Evolutionary conservation across 2,329 filamentous ascomycete genomes (phyloP).

Genomic region (Hypoxylon rubiginosum): DNA sequence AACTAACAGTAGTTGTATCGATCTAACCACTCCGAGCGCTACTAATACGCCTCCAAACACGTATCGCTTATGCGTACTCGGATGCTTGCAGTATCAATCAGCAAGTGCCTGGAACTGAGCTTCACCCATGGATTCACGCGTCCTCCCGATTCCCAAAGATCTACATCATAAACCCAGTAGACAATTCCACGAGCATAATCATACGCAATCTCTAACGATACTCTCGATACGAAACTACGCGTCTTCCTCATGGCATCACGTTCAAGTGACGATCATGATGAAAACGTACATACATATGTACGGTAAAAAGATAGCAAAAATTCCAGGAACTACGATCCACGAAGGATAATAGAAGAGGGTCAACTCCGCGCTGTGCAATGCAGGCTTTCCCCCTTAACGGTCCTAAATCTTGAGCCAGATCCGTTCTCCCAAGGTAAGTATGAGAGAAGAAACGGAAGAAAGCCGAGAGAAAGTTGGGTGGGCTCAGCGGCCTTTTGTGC

Average conservation of each 20-base stretch:
- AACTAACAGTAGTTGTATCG: constrained; percentile 15
- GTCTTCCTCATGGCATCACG: constrained; percentile 61
- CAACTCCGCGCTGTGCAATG: constrained; percentile 68
- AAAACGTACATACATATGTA: no score
- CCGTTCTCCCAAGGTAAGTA: constrained; percentile 65
- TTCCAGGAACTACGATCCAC: constrained; percentile 64
- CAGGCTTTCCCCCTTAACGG: constrained; percentile 61
- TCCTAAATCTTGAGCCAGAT: constrained; percentile 60
- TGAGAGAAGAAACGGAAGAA: constrained; percentile 58
- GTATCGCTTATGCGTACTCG: constrained; percentile 14
- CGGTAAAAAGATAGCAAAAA: constrained; percentile 59
- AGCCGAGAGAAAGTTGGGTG: constrained; percentile 28
- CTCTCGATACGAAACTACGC: not conserved
- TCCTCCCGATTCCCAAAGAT: no score
- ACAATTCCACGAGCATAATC: no score
- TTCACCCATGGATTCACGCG: not conserved
- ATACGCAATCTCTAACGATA: no score
- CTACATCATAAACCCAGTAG: no score
- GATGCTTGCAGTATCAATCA: constrained; percentile 24
- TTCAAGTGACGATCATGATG: constrained; percentile 57
- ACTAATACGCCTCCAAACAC: constrained; percentile 9
- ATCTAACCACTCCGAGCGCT: constrained; percentile 29
- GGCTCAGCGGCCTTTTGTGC: constrained; percentile 42
- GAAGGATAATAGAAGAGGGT: constrained; percentile 65
- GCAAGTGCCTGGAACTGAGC: no score